phyloP scores from a whole-genome alignment of 2,329 filamentous ascomycete genomes.

The Fusarium tjaetaba region DNA sequence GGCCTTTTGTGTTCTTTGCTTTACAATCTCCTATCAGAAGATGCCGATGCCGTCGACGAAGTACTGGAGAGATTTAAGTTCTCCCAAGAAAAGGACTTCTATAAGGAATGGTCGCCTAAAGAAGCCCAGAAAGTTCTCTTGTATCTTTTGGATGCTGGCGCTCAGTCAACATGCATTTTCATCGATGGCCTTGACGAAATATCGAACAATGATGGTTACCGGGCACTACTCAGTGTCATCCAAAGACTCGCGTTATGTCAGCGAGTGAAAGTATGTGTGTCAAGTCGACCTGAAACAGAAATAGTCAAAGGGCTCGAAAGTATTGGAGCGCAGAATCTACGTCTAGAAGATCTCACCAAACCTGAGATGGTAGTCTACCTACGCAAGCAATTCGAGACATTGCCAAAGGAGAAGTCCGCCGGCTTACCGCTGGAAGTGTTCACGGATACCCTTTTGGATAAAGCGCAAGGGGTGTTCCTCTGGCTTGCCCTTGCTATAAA shows the following conservation, averaged over 20 bases:
- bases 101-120: not conserved
- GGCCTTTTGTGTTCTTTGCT: not conserved
- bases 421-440: too few relatives aligned
- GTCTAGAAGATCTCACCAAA: rapidly evolving
- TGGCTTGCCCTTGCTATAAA: not conserved
- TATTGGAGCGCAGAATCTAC: rapidly evolving
- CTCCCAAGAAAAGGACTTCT: not conserved
- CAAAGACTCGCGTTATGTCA: rapidly evolving
- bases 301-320: rapidly evolving
- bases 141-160: rapidly evolving
- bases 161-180: not conserved
- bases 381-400: rapidly evolving
- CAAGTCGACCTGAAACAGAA: not conserved
- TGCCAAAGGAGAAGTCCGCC: rapidly evolving
- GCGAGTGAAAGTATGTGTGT: not conserved
- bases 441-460: too few relatives aligned
- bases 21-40: rapidly evolving
- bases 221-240: rapidly evolving
- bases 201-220: rapidly evolving
- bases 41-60: rapidly evolving
- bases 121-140: not conserved
- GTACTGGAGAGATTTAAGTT: rapidly evolving
- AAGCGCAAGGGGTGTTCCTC: not conserved
- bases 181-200: not conserved
- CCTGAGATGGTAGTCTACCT: not conserved